phyloP scores from a whole-genome alignment of 176 grass and related monocot genomes.

The Oryza meyeriana region DNA sequence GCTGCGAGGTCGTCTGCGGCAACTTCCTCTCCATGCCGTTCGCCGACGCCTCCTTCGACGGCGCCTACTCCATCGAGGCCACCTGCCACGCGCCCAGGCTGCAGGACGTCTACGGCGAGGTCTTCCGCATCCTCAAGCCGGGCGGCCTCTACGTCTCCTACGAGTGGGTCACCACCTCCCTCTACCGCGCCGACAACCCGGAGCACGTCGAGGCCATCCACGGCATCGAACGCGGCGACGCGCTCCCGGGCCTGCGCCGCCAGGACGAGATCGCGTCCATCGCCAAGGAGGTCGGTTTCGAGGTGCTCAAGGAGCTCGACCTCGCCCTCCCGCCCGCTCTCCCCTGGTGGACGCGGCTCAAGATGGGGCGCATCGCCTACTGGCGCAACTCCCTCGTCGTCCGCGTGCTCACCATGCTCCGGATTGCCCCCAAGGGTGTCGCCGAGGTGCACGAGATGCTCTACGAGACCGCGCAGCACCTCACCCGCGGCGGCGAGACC shows the following conservation, averaged over 20 bases:
- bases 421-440: conserved; percentile 89
- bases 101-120: conserved; percentile 92
- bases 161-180: conserved; percentile 91
- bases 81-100: conserved; percentile 95
- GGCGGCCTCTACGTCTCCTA: conserved; percentile 84
- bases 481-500: conserved; percentile 76
- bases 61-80: conserved; percentile 96
- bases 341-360: conserved; percentile 93
- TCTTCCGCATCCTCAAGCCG: conserved; percentile 82
- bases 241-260: conserved; percentile 71
- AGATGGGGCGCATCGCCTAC: conserved; percentile 94
- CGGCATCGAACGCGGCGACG: conserved; percentile 89
- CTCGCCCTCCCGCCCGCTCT: conserved; percentile 73
- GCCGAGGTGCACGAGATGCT: conserved; percentile 97
- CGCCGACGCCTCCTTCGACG: conserved; percentile 73
- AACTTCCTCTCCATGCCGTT: conserved; percentile 99
- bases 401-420: conserved; percentile 77
- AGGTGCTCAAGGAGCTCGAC: conserved; percentile 82
- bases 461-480: conserved; percentile 88
- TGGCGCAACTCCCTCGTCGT: conserved; percentile 96
- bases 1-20: conserved; percentile 91
- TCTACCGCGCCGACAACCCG: conserved; percentile 65
- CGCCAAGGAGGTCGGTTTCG: conserved; percentile 64
- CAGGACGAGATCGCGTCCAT: conserved; percentile 71
- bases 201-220: conserved; percentile 84